Evolutionary conservation across 1,139 yeast genomes (phyloP).

Genomic region (Geotrichum bryndzae): DNA sequence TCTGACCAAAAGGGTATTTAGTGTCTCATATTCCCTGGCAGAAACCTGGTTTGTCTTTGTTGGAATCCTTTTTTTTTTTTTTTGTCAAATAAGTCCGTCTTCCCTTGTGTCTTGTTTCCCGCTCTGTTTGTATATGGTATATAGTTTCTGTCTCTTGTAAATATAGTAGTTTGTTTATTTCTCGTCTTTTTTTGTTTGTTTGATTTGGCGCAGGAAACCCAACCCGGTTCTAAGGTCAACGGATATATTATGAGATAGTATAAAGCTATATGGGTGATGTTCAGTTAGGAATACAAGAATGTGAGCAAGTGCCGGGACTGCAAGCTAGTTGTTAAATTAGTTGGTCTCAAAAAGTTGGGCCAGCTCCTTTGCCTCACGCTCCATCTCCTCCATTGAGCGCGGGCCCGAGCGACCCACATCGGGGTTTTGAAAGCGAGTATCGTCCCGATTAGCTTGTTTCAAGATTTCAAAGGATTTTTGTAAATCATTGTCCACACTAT

Average conservation of each 20-base stretch:
- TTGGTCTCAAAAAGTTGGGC: constrained; percentile 35
- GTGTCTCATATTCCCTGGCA: neutral
- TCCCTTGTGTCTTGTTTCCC: neutral
- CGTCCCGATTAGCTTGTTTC: constrained; percentile 7
- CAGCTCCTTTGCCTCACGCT: constrained; percentile 53
- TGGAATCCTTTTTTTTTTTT: neutral
- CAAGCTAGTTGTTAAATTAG: neutral
- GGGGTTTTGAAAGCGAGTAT: constrained; percentile 34
- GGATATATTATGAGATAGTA: neutral
- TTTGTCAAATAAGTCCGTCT: neutral
- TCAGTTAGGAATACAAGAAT: neutral
- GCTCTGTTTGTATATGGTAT: neutral
- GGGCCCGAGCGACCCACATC: constrained; percentile 28
- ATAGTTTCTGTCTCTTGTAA: neutral
- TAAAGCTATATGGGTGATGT: neutral
- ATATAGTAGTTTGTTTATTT: neutral
- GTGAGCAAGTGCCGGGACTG: neutral
- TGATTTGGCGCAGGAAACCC: neutral
- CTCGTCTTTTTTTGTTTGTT: neutral
- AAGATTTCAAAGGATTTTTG: constrained; percentile 25
- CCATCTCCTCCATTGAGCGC: constrained; percentile 58
- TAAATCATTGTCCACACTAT: constrained; percentile 43
- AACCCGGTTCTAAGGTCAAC: neutral
- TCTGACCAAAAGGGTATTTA: neutral
- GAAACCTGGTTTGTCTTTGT: neutral